phyloP scores from a whole-genome alignment of 2,329 filamentous ascomycete genomes.

The Apiospora malaysiana region DNA sequence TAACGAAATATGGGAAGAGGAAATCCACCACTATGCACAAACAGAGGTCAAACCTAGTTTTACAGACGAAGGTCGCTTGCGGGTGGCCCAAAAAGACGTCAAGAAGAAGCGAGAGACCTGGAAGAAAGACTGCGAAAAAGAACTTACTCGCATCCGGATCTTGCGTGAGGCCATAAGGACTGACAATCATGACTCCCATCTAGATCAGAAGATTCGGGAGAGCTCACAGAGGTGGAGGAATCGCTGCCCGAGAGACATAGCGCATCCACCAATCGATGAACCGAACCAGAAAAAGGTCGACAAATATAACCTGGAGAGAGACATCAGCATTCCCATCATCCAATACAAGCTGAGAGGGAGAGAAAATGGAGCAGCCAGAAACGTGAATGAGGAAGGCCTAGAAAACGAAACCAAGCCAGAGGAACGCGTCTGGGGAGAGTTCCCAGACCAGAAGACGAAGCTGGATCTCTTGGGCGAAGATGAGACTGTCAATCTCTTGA shows the following conservation, averaged over 20 bases:
- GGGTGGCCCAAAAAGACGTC: background rate
- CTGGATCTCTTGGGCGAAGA: conserved; percentile 24
- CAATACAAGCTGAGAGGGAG: conserved; percentile 24
- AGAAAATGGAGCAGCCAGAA: background rate
- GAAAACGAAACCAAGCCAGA: background rate
- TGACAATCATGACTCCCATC: conserved; percentile 28
- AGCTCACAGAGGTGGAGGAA: conserved; percentile 24
- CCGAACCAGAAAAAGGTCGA: background rate
- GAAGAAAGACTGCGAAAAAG: conserved; percentile 26
- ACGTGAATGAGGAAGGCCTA: background rate
- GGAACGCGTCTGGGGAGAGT: conserved; percentile 27
- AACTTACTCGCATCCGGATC: conserved; percentile 31
- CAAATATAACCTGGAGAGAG: conserved; percentile 31
- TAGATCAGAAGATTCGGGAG: conserved; percentile 25
- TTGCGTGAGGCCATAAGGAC: conserved; percentile 27
- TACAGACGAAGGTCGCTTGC: background rate
- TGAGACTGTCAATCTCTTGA: conserved; percentile 22
- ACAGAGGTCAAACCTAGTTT: background rate
- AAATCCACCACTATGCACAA: conserved; percentile 23
- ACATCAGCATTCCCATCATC: conserved; percentile 32
- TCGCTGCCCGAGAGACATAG: background rate
- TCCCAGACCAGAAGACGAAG: conserved; percentile 34
- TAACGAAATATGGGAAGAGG: conserved; percentile 23
- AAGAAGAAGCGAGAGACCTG: conserved; percentile 26
- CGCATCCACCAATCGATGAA: background rate